Conservation (phyloP, 1,284 basidiomycete species). For the Caloboletus inedulis region DNA sequence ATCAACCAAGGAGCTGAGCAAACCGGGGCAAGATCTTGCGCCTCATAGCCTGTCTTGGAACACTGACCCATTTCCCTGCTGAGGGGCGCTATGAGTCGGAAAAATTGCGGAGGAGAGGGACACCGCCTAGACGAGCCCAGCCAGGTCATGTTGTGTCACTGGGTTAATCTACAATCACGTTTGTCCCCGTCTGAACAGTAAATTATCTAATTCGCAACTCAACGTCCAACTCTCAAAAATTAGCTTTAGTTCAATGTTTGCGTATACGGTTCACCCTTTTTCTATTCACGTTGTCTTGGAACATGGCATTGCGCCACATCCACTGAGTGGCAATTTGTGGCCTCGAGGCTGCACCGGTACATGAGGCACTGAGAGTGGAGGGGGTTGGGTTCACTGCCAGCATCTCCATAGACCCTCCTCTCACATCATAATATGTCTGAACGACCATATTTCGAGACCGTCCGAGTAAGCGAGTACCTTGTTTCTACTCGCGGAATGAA, state of each 20-base stretch:
- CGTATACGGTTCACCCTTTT: conserved; percentile 2
- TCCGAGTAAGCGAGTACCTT: conserved; percentile 49
- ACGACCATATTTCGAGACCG: conserved; percentile 77
- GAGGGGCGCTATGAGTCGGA: conserved; percentile 1
- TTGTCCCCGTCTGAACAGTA: neutral
- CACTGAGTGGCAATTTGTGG: conserved; percentile 9
- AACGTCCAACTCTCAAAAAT: conserved; percentile 6
- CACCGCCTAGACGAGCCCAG: neutral
- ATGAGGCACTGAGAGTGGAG: conserved; percentile 21
- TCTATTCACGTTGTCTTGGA: conserved; percentile 23
- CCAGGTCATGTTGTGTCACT: conserved; percentile 7
- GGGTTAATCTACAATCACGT: conserved; percentile 16
- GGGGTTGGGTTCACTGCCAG: conserved; percentile 6
- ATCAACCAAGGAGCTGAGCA: conserved; percentile 5
- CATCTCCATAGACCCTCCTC: conserved; percentile 7
- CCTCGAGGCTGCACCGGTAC: conserved; percentile 31
- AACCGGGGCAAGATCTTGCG: neutral
- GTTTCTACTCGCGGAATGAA: neutral
- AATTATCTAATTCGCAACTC: conserved; percentile 32
- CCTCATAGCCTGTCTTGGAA: neutral
- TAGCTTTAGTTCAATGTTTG: conserved; percentile 18
- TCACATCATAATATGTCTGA: conserved; percentile 22
- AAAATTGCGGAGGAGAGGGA: conserved; percentile 4
- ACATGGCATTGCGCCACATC: conserved; percentile 26
- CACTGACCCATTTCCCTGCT: neutral